A percentile compares a stretch with the other conserved stretches of the same genome.
Evolutionary conservation across 495 filamentous ascomycete genomes (phyloP).

Genomic region (Penicillium samsonianum): DNA sequence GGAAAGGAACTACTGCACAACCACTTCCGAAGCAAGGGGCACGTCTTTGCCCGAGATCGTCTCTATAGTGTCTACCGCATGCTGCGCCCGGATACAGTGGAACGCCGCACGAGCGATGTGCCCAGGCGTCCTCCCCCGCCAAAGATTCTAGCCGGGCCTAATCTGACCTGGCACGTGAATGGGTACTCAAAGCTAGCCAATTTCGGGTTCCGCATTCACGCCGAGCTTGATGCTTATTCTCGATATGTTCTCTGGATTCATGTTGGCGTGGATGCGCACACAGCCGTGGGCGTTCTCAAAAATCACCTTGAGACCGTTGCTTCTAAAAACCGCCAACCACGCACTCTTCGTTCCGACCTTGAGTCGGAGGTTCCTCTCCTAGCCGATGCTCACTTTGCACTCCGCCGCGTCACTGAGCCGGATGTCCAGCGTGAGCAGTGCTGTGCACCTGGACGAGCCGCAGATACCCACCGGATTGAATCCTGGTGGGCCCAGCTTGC

Average conservation of each 20-base stretch:
- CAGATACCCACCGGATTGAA: conserved; percentile 22
- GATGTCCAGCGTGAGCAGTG: conserved; percentile 13
- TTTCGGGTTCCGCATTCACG: conserved; percentile 28
- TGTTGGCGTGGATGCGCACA: conserved; percentile 18
- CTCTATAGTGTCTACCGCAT: conserved; percentile 19
- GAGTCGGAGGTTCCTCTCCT: conserved; percentile 20
- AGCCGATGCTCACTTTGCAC: conserved; percentile 14
- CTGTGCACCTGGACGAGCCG: conserved; percentile 15
- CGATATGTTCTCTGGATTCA: conserved; percentile 28
- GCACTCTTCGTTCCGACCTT: conserved; percentile 15
- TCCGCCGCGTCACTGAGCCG: conserved; percentile 29
- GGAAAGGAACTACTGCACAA: conserved; percentile 18
- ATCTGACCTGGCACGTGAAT: conserved; percentile 28
- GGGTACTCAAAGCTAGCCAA: conserved; percentile 20
- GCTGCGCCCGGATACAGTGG: conserved; percentile 16
- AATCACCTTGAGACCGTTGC: conserved; percentile 22
- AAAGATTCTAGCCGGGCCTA: conserved; percentile 24
- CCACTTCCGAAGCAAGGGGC: conserved; percentile 18
- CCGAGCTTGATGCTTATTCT: conserved; percentile 24
- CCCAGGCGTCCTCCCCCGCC: conserved; percentile 14
- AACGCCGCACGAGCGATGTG: conserved; percentile 15
- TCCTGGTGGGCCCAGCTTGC: conserved; percentile 22
- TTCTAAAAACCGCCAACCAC: conserved; percentile 8
- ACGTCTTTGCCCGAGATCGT: conserved; percentile 17
- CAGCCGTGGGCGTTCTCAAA: conserved; percentile 22